Percentiles rank a stretch among this genome's conserved stretches.
Conservation (phyloP, 495 filamentous ascomycete genomes). For the Penicillium argentinense region DNA sequence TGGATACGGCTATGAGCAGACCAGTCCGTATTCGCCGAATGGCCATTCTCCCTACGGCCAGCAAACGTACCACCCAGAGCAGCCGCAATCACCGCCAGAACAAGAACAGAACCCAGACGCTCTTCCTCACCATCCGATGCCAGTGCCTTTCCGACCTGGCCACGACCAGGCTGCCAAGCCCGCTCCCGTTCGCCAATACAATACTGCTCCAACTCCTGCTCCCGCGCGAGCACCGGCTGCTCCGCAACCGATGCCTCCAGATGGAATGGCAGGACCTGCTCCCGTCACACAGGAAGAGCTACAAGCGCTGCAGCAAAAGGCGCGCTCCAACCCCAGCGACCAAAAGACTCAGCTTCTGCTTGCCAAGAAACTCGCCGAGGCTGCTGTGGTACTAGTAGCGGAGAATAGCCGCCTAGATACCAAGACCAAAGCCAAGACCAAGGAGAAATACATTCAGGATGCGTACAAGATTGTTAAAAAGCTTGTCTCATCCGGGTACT, state of each 20-base stretch:
- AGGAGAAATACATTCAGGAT: constrained; percentile 82
- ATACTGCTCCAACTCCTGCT: constrained; percentile 30
- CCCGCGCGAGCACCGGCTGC: constrained; percentile 24
- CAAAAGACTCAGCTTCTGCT: constrained; percentile 66
- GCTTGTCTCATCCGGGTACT: constrained; percentile 62
- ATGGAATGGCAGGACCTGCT: constrained; percentile 20
- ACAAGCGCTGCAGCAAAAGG: constrained; percentile 65
- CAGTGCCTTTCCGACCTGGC: constrained; percentile 77
- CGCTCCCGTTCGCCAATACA: constrained; percentile 73
- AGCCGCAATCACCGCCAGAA: constrained; percentile 19
- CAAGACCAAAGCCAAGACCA: constrained; percentile 69
- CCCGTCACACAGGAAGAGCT: constrained; percentile 80
- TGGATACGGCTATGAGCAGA: constrained; percentile 1
- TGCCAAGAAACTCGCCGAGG: constrained; percentile 85
- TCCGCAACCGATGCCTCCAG: constrained; percentile 30
- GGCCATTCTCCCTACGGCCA: constrained; percentile 15
- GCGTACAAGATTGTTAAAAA: constrained; percentile 90
- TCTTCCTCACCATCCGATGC: constrained; percentile 75
- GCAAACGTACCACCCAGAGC: constrained; percentile 20
- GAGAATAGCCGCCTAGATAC: constrained; percentile 69
- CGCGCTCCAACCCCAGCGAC: constrained; percentile 69
- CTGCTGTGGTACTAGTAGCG: constrained; percentile 70
- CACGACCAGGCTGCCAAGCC: constrained; percentile 62
- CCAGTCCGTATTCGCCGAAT: constrained; percentile 13
- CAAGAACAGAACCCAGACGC: constrained; percentile 55